Evolutionary conservation across 768 basidiomycete genomes (phyloP), one percentile per base, ranked within the genome.

Genomic region (Mycena maculata): DNA sequence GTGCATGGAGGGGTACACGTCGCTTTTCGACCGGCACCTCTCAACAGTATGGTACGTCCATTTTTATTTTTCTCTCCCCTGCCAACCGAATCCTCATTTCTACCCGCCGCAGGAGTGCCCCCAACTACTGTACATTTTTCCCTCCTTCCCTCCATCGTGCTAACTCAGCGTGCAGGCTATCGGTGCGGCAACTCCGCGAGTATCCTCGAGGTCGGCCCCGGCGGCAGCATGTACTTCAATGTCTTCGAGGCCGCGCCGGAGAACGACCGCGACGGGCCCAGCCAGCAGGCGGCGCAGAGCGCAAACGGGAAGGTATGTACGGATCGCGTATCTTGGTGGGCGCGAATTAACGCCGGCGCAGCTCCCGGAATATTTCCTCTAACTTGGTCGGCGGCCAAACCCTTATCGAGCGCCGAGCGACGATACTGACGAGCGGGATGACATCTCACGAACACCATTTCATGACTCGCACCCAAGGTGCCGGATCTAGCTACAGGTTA

Each of bases 231-330:
- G 87, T 94, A 92, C 78, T 99, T 99, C 79, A 99, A 99, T 72
- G 97, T 98, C 33, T 99, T 99, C 76, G 94, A 96, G 68, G 96
- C 97, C 4, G 98, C 97, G 2, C 97, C 97, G 5, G 97, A 99
- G 80, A 99, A 99, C 77, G 98, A 98, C 80, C 81, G 92, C 50
- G 95, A 97, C 73, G 95, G 95, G 4, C 95, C 95, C 1, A 88
- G 75, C 82, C 86, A 65, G 55, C 93, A 95, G 75, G 86, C 86
- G 15, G 84, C 86, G 16, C 92, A 92, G 75, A 92, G 83, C 74
- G 87, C 85, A 53, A 84, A 85, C 62, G 90, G 88, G 25, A 93
- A 92, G 87, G 93, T 92, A 71, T n/a, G n/a, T n/a, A n/a, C n/a
- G n/a, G n/a, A n/a, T n/a, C n/a, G n/a, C n/a, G n/a, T n/a, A n/a